Conservation (phyloP, 139 green algal genomes). For the Asterochloris sp. region DNA sequence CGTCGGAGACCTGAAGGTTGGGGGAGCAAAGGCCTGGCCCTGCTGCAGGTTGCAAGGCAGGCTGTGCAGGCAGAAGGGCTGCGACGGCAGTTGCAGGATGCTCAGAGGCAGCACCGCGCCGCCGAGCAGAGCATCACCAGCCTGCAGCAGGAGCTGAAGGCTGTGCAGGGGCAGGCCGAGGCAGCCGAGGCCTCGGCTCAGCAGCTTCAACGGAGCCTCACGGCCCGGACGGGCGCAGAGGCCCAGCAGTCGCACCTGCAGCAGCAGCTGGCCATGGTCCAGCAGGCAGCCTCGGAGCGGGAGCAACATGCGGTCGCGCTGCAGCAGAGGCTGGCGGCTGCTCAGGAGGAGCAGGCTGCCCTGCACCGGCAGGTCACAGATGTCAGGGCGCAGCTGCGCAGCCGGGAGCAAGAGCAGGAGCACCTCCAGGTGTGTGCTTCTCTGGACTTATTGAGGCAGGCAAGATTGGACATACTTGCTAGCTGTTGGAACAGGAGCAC, state of each 20-base stretch:
- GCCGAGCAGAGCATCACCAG: background rate
- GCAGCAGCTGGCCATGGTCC: background rate
- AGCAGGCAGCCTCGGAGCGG: background rate
- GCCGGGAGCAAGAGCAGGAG: too few relatives aligned
- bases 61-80: background rate
- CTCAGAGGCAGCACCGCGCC: background rate
- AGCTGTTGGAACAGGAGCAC: too few relatives aligned
- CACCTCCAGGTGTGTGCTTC: too few relatives aligned
- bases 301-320: background rate
- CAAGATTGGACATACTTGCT: too few relatives aligned
- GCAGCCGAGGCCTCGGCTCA: background rate
- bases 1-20: too few relatives aligned
- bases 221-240: background rate
- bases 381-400: too few relatives aligned
- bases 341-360: background rate
- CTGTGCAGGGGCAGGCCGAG: background rate
- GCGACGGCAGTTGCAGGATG: conserved; percentile 4
- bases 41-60: background rate
- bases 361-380: too few relatives aligned
- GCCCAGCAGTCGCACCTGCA: background rate
- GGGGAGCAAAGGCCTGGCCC: background rate
- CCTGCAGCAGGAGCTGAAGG: conserved; percentile 8
- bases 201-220: background rate
- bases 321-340: background rate
- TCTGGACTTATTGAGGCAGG: too few relatives aligned